Evolutionary conservation across 2,329 filamentous ascomycete species (phyloP), one percentile per base, ranked within the genome.

Genomic region (Leptographium wingfieldii): DNA sequence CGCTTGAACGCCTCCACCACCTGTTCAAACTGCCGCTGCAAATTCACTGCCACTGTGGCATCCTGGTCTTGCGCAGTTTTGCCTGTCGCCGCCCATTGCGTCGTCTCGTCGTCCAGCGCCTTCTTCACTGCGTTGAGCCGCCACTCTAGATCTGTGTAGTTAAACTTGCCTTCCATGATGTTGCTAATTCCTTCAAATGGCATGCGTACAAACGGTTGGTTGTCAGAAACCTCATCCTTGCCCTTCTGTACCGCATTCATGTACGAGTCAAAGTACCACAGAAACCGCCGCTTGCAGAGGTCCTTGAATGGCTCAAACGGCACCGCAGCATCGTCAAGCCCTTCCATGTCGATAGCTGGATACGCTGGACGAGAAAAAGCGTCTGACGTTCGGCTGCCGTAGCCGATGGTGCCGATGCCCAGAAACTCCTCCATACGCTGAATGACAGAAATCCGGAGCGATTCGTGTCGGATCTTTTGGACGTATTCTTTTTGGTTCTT

Each of bases 241-340:
- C 85, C 87, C 62, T 84, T 79, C 46, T 84, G 78, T 57, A 95
- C 85, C 1, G 86, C 80, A 3, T 80, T 76, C 27, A 94, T 76
- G 68, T 97, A 97, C 3, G 88, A 88, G 65, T 95, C 88, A 71
- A 89, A 95, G 73, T 97, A 97, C 94, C 94, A 97, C 16, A 97
- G 76, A 69, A 97, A 96, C 1, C 92, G 84, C 46, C 88, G 85
- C 73, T 97, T 97, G 78, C 87, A 89, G 5, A 96, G 77, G 68
- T 97, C 92, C 65, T 85, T 86, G 74, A 97, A 97, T 0, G 91
- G 90, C 65, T 95, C 88, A 71, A 90, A 95, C 0, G 82, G 79
- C 1, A 82, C 68, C 9, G 68, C 72, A 0, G 72, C 69, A 49
- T 87, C 83, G 61, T 73, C 76, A 25, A 70, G 70, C 29, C 76